Conservation (phyloP, 768 basidiomycete species). For the Scleroderma bovista region DNA sequence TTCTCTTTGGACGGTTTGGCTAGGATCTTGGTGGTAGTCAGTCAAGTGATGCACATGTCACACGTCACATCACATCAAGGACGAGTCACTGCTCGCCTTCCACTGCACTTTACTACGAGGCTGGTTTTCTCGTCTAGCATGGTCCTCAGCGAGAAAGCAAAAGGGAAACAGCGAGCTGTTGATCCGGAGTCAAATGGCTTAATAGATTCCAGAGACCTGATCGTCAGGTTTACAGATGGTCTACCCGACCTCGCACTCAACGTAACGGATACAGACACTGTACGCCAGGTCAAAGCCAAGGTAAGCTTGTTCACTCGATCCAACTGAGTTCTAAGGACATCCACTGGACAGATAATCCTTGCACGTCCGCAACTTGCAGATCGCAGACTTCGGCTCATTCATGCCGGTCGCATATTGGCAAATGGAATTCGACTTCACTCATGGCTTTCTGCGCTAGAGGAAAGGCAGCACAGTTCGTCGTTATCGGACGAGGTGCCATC, state of each 20-base stretch:
- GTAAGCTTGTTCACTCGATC: conserved; percentile 34
- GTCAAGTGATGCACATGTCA: no score
- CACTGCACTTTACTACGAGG: no score
- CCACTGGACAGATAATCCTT: conserved; percentile 52
- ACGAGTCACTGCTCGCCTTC: no score
- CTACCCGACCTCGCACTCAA: conserved; percentile 62
- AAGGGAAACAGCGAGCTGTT: conserved; percentile 57
- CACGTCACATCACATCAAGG: no score
- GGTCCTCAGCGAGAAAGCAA: conserved; percentile 75
- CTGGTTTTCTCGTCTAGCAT: background rate
- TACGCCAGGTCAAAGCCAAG: conserved; percentile 71
- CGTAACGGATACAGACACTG: conserved; percentile 59
- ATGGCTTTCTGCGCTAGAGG: conserved; percentile 55
- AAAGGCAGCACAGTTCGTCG: conserved; percentile 46
- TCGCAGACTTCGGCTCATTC: conserved; percentile 78
- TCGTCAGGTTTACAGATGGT: conserved; percentile 88
- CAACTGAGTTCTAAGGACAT: conserved; percentile 4
- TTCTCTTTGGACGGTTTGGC: no score
- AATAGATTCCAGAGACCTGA: conserved; percentile 44
- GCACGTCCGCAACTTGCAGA: conserved; percentile 58
- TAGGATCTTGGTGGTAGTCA: no score
- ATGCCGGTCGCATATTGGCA: conserved; percentile 79
- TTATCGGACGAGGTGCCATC: conserved; percentile 22
- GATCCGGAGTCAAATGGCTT: background rate
- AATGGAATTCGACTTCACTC: conserved; percentile 75